phyloP scores from a whole-genome alignment of 1,284 basidiomycete genomes.

The Anthracocystis setariae region DNA sequence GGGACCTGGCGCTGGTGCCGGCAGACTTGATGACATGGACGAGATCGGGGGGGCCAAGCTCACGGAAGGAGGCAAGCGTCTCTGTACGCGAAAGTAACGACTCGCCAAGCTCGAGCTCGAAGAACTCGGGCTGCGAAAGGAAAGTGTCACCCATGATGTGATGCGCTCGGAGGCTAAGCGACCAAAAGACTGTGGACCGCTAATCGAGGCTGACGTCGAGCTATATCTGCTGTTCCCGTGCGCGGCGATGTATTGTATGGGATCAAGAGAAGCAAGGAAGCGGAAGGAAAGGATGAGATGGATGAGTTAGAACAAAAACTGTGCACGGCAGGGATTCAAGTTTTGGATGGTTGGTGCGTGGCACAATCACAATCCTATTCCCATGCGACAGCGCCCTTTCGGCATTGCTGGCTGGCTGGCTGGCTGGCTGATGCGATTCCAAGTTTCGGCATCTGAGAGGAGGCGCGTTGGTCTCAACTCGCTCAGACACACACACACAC shows the following conservation, averaged over 20 bases:
- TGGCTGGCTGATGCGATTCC: not conserved
- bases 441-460: no score
- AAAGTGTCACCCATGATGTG: constrained; percentile 63
- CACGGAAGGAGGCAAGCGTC: constrained; percentile 89
- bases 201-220: no score
- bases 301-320: not conserved
- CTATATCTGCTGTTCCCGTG: not conserved
- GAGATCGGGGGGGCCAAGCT: constrained; percentile 95
- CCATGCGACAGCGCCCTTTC: not conserved
- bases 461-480: constrained; percentile 4
- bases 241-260: no score
- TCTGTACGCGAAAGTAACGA: constrained; percentile 89
- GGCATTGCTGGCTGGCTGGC: not conserved
- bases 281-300: not conserved
- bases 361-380: not conserved
- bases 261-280: no score
- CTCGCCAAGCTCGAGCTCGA: constrained; percentile 89
- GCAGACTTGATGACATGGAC: constrained; percentile 91
- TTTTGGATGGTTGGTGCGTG: constrained; percentile 7
- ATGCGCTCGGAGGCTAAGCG: no score
- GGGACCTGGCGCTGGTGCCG: constrained; percentile 78
- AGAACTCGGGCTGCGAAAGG: constrained; percentile 65
- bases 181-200: no score
- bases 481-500: no score
- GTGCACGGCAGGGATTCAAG: not conserved